Evolutionary conservation across 2,329 filamentous ascomycete species (phyloP).

Genomic region (Claviceps lovelessii): DNA sequence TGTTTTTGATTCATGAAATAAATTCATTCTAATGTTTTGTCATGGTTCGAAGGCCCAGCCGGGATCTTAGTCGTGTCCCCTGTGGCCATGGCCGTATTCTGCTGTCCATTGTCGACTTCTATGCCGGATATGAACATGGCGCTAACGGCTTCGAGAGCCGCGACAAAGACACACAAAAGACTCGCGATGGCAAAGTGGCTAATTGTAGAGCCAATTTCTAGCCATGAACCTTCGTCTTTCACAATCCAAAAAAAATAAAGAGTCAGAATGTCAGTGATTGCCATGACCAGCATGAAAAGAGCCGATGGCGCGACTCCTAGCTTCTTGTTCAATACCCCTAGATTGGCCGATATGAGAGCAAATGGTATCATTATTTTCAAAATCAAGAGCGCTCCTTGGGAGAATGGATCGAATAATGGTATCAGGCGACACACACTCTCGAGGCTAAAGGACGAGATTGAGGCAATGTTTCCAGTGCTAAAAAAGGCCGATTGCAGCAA

Average conservation of each 20-base stretch:
- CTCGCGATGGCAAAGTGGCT: constrained; percentile 92
- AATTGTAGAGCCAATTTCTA: constrained; percentile 95
- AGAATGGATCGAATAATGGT: constrained; percentile 87
- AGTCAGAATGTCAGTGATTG: constrained; percentile 78
- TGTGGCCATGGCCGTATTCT: neutral
- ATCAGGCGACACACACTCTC: constrained; percentile 80
- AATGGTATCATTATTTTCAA: constrained; percentile 91
- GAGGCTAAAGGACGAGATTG: constrained; percentile 81
- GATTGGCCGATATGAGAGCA: constrained; percentile 76
- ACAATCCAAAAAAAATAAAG: constrained; percentile 98
- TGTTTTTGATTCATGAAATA: too few species aligned
- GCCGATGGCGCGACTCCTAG: constrained; percentile 76
- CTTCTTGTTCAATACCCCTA: constrained; percentile 80
- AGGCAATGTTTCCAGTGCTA: constrained; percentile 90
- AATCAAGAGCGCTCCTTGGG: constrained; percentile 72
- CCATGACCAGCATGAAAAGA: constrained; percentile 90
- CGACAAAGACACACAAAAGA: constrained; percentile 78
- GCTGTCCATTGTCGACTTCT: constrained; percentile 27
- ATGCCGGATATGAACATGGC: constrained; percentile 71
- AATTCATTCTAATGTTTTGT: too few species aligned
- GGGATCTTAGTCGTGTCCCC: neutral
- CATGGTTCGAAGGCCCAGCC: too few species aligned
- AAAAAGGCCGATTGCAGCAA: constrained; percentile 94
- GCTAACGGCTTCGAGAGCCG: constrained; percentile 71
- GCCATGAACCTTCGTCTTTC: constrained; percentile 88